Evolutionary conservation across 495 filamentous ascomycete genomes (phyloP).

Genomic region (Lineolata rhizophorae): DNA sequence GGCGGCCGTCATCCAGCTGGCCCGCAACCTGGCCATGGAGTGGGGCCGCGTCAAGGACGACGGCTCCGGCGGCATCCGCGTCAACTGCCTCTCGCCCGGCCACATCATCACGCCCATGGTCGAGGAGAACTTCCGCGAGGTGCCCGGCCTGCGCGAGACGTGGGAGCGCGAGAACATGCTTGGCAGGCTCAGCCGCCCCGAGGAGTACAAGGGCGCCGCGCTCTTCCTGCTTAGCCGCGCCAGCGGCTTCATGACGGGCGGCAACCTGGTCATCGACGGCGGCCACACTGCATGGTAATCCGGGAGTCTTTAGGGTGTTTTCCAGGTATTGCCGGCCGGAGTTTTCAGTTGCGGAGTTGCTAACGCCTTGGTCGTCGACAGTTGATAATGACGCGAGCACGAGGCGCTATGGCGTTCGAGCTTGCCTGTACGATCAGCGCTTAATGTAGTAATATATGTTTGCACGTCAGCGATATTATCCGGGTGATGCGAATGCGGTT

Average conservation of each 20-base stretch:
- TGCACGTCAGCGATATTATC: too few species aligned
- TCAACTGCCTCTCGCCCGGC: slow-evolving; percentile 45
- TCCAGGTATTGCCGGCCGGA: too few species aligned
- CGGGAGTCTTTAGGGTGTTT: too few species aligned
- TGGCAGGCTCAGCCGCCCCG: slow-evolving; percentile 34
- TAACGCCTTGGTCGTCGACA: too few species aligned
- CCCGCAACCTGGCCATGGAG: slow-evolving; percentile 45
- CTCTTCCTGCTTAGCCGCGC: slow-evolving; percentile 40
- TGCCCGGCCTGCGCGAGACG: slow-evolving; percentile 30
- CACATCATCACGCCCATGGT: slow-evolving; percentile 60
- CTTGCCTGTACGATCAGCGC: too few species aligned
- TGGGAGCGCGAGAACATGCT: slow-evolving; percentile 55
- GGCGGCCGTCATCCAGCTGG: slow-evolving; percentile 44
- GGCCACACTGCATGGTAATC: slow-evolving; percentile 40
- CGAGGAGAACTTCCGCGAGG: slow-evolving; percentile 38
- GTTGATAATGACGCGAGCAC: too few species aligned
- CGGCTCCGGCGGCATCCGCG: slow-evolving; percentile 33
- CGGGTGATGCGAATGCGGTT: too few species aligned
- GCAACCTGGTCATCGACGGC: slow-evolving; percentile 38
- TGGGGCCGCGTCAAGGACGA: slow-evolving; percentile 28
- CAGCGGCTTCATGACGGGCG: slow-evolving; percentile 50
- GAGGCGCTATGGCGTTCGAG: too few species aligned
- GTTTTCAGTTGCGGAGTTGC: too few species aligned
- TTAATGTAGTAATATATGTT: too few species aligned
- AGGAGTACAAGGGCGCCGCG: slow-evolving; percentile 45